Base-by-base conservation (phyloP, 352 stramenopile species). In the Globisporangium emineosum region DNA sequence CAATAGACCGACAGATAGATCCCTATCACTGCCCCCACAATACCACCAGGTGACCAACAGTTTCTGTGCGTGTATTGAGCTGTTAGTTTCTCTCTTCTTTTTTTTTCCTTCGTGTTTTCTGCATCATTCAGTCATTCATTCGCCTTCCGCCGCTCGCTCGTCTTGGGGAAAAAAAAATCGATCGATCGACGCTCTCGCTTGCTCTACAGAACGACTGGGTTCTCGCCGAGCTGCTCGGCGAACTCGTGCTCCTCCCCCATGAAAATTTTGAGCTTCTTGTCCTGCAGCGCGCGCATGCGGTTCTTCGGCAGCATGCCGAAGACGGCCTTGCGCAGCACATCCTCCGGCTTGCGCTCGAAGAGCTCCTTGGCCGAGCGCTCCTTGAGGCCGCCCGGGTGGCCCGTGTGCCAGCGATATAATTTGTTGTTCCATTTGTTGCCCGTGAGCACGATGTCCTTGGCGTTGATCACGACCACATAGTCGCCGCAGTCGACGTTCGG, bases 271-370 rank as follows among this genome's bases (percentile, higher is more conserved):
- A 99, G 85, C 76, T 98, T 98, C 77, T 98, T 89, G 66, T 98
- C 94, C 67, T 97, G 96, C 57, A 92, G 75, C 64, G 96, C 86
- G 62, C 97, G 86, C 72, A 99, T 94, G 72, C 96, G 97, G 79
- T 99, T 99, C 65, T 98, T 93, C 67, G 97, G 91, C 52, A 99
- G 77, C 97, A 99, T 99, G 21, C 97, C 97, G 54, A 97, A 90
- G 49, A 99, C 94, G 5, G 97, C 97, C 67, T 98, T 97, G 64
- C 91, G 86, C 63, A 99, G 79, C 59, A 99, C 91, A 40, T 98
- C 90, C 70, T 98, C 94, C 25, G 97, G 95, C 68, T 98, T 98
- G 68, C 91, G 85, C 55, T 97, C 91, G 59, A 98, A 90, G 70
- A 99, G 84, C 64, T 99, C 89, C 61, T 95, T 84, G n/a, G 97